Conservation (phyloP, 2,329 filamentous ascomycete genomes). For the Aspergillus pseudoviridinutans region DNA sequence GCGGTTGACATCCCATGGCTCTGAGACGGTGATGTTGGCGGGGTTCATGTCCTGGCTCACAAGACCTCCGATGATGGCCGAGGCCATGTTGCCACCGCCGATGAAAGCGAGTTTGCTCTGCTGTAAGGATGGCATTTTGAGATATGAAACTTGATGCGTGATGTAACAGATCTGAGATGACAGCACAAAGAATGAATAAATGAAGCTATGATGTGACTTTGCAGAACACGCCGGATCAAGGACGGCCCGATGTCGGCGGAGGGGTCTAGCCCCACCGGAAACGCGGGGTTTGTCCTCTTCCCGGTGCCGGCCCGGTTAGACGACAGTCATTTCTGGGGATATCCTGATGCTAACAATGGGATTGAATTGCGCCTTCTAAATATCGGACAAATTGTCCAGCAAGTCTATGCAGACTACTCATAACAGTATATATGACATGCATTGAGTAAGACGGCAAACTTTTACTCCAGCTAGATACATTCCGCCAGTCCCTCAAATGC, state of each 20-base stretch:
- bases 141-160: background rate
- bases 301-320: too few relatives aligned
- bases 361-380: too few relatives aligned
- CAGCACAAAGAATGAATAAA: too few relatives aligned
- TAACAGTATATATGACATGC: too few relatives aligned
- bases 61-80: conserved; percentile 32
- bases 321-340: too few relatives aligned
- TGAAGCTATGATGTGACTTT: too few relatives aligned
- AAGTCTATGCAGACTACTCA: too few relatives aligned
- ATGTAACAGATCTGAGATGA: background rate
- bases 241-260: background rate
- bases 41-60: conserved; percentile 25
- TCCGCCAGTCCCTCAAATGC: too few relatives aligned
- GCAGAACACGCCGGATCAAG: background rate
- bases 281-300: background rate
- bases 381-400: too few relatives aligned
- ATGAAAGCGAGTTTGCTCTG: conserved; percentile 34
- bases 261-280: background rate
- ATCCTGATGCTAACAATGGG: too few relatives aligned
- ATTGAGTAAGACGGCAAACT: too few relatives aligned
- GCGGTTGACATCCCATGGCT: conserved; percentile 35
- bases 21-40: conserved; percentile 31
- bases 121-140: conserved; percentile 26
- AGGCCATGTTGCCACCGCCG: conserved; percentile 36
- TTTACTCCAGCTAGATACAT: too few relatives aligned